Base-by-base conservation (phyloP, 768 basidiomycete genomes). In the Amanita phalloides region DNA sequence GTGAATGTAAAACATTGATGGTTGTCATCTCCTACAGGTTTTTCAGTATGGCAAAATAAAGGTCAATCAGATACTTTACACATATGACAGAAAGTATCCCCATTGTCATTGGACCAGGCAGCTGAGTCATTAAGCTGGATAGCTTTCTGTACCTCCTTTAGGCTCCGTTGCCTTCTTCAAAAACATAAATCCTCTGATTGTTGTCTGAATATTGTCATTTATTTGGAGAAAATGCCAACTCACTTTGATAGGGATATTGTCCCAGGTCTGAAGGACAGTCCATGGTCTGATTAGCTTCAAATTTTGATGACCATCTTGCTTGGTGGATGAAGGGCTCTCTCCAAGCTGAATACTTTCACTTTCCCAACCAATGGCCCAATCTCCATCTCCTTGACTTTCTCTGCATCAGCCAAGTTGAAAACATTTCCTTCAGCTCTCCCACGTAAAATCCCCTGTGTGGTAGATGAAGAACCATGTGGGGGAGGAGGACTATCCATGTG, bases 361-460 rank as follows among this genome's bases (percentile, higher is more conserved):
- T 32, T 47, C 32, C 28, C 33, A 28, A 25, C 20, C 20, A 25
- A 26, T 13, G 9, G 17, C 39, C 33, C 37, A 38, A 38, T 48
- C 17, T 39, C 38, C 26, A 6, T 37, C 10, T 42, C 45, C 2
- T 1, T 13, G 1, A n/a, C 14, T 25, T 45, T 26, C 21, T 25
- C 14, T 25, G 45, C 23, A 53, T 59, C 58, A 46, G 51, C 58
- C 51, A 53, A 53, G 33, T 59, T 59, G 14, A 38, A 53, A 43
- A 43, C 45, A 59, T 59, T 59, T 9, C 58, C 58, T 13, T 51
- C 20, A 10, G 58, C 56, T 11, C 39, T 32, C 6, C 56, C 58
- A 45, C 47, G 39, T 14, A 47, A 41, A 48, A 55, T 49, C 3
- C 57, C 57, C 45, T 55, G 53, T 37, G 42, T 54, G 32, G 45